Base-by-base conservation (phyloP, 805 yeast species). In the Candida tibetensis region DNA sequence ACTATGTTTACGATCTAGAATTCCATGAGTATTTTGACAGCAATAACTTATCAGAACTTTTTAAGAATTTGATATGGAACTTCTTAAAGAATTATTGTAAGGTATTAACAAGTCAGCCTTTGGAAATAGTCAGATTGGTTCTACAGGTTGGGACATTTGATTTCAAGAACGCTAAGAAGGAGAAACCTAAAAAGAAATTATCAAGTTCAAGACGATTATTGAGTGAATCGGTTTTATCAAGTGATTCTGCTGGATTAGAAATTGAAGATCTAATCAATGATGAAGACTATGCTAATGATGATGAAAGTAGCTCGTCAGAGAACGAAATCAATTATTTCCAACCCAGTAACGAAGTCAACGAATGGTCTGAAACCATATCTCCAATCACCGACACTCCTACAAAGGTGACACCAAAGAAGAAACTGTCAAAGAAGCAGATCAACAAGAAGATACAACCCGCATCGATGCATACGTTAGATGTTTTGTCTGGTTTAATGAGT, bases 91-190 rank as follows among this genome's bases (percentile, higher is more conserved):
- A 81, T 46, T 91, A 93, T 64, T 59, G 79, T 38, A 80, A 79
- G 42, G 78, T 82, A 31, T 58, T 88, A 22, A 55, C 85, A 6
- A 76, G 86, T 14, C 97, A 93, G 60, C 98, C 99, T 2, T 82
- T 90, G 59, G 97, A 91, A 49, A 83, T 86, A 13, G 77, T 85
- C 4, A 72, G 91, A 39, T 70, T 87, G 47, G 68, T 90, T 18
- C 62, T 89, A 40, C 98, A 93, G 59, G 83, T 86, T 10, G 95
- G 95, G 3, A 76, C 74, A 22, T 81, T 83, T 54, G 59, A 64
- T 18, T 50, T 55, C 37, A 37, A 40, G n/a, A 7, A 31, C 30
- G 25, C 36, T 19, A 33, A 30, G 28, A 33, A 32, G 17, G 34
- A 22, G 28, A 30, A 34, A n/a, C 28, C 7, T 7, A 21, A 21